A percentile compares a stretch with the other conserved stretches of the same genome.
Conservation (phyloP, 495 filamentous ascomycete species). For the Talaromyces stipitatus region DNA sequence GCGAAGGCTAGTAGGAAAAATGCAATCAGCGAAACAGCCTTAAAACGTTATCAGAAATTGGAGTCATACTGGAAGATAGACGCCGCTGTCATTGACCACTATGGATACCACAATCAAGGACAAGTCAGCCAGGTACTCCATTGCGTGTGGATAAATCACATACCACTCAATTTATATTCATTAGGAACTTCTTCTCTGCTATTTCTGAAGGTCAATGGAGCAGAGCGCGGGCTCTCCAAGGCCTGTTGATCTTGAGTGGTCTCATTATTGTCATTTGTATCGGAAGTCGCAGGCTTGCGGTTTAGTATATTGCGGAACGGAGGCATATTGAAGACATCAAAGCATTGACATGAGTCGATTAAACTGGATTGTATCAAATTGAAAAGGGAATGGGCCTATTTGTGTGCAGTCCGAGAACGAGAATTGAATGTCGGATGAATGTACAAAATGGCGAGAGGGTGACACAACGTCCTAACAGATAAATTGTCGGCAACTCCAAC, state of each 20-base stretch:
- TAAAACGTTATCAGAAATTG: not conserved
- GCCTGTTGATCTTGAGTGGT: slow-evolving; percentile 38
- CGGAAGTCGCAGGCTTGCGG: slow-evolving; percentile 45
- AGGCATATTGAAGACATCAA: slow-evolving; percentile 44
- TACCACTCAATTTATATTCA: slow-evolving; percentile 82
- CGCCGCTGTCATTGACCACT: slow-evolving; percentile 96
- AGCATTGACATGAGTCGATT: not conserved
- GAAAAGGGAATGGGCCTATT: not conserved
- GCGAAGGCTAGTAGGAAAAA: slow-evolving; percentile 61
- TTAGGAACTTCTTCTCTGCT: slow-evolving; percentile 50
- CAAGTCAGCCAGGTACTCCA: not conserved
- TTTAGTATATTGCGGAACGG: slow-evolving; percentile 69
- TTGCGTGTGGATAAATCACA: slow-evolving; percentile 15
- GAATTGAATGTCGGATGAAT: not conserved
- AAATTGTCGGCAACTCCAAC: not conserved
- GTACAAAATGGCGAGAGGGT: not conserved
- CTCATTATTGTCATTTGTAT: slow-evolving; percentile 34
- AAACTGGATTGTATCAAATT: not conserved
- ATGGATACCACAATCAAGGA: slow-evolving; percentile 1
- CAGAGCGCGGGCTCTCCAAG: slow-evolving; percentile 20
- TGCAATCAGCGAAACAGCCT: not conserved
- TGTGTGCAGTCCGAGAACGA: not conserved
- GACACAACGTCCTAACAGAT: not conserved
- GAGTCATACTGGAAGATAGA: slow-evolving; percentile 79
- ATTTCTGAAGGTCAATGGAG: slow-evolving; percentile 53